Evolutionary conservation across 345 rosid species (phyloP).

Genomic region (Lumnitzera racemosa): DNA sequence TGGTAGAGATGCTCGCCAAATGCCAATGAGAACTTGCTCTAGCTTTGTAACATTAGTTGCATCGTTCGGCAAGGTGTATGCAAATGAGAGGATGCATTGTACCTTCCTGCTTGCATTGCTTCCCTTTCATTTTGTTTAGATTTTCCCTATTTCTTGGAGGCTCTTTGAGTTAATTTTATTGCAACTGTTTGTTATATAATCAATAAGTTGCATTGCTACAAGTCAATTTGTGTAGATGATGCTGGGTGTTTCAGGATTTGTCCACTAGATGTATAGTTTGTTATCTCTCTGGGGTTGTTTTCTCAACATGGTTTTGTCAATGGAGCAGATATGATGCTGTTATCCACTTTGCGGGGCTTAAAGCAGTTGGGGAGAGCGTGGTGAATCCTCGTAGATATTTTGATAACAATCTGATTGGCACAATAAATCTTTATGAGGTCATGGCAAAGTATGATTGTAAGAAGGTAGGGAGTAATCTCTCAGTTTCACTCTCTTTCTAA

Average conservation of each 20-base stretch:
- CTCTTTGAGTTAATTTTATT: background rate
- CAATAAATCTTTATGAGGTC: conserved; percentile 60
- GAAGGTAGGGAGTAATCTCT: conserved; percentile 25
- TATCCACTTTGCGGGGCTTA: conserved; percentile 91
- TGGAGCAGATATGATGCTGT: conserved; percentile 77
- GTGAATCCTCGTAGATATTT: conserved; percentile 72
- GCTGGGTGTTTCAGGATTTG: background rate
- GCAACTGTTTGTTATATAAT: background rate
- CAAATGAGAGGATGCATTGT: too few relatives aligned
- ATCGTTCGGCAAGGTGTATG: too few relatives aligned
- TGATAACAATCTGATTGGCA: conserved; percentile 68
- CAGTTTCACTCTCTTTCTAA: background rate
- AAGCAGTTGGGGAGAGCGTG: conserved; percentile 92
- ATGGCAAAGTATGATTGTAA: conserved; percentile 73
- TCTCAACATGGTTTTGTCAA: conserved; percentile 5
- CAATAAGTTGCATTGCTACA: background rate
- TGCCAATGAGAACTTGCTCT: too few relatives aligned
- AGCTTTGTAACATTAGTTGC: too few relatives aligned
- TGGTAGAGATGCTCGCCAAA: too few relatives aligned
- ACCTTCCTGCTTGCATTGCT: background rate
- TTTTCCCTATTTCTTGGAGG: background rate
- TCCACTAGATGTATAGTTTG: background rate
- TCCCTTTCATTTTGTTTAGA: background rate
- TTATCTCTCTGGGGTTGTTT: background rate
- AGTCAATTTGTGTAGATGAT: too few relatives aligned